Conservation (phyloP, 2,329 filamentous ascomycete genomes). For the Epichloe festucae region DNA sequence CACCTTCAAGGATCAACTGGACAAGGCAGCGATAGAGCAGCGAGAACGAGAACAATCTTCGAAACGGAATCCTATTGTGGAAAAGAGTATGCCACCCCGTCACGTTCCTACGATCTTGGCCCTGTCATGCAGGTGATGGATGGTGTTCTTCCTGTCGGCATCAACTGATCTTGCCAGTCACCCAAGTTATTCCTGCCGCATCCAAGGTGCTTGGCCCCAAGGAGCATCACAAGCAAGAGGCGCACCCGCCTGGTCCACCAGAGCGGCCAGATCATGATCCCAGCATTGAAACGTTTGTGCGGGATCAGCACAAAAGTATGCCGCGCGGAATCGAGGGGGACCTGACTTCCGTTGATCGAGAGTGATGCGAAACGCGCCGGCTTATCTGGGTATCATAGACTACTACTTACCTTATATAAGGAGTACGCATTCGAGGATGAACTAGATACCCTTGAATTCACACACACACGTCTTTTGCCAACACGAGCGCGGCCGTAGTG, state of each 20-base stretch:
- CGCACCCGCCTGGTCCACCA: conserved; percentile 23
- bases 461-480: background rate
- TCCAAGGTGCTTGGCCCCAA: conserved; percentile 27
- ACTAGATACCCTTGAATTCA: background rate
- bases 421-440: too few species aligned
- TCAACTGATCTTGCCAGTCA: conserved; percentile 16
- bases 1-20: conserved; percentile 32
- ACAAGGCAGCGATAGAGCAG: conserved; percentile 26
- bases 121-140: too few species aligned
- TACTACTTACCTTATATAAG: too few species aligned
- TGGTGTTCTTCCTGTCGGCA: background rate
- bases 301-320: conserved; percentile 38
- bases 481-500: too few species aligned
- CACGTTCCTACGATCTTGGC: too few species aligned
- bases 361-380: conserved; percentile 4
- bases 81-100: conserved; percentile 24
- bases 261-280: conserved; percentile 31
- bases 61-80: conserved; percentile 24
- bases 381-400: too few species aligned
- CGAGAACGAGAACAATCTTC: conserved; percentile 14
- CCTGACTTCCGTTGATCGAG: conserved; percentile 3
- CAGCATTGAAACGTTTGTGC: conserved; percentile 39
- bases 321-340: conserved; percentile 10
- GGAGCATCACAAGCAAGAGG: conserved; percentile 12
- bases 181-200: conserved; percentile 30